Base-by-base conservation (phyloP, 306 rosid genomes). In the cucumber (Cucumis sativus) region DNA sequence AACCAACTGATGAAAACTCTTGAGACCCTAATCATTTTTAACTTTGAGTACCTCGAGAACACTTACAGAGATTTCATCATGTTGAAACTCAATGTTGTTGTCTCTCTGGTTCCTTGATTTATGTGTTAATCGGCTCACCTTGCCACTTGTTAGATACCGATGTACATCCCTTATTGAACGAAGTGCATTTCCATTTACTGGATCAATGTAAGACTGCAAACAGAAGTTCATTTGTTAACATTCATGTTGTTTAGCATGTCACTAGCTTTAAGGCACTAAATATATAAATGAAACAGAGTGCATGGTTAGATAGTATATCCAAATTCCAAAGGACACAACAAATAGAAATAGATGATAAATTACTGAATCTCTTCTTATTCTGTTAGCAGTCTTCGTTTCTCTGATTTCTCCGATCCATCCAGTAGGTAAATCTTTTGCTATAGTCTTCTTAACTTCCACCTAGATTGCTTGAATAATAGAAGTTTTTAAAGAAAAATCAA, bases 171-270 rank as follows among this genome's bases (percentile, higher is more conserved):
- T 85, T 76, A 84, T 52, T 8, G 97, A 88, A 76, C 88, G 86
- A 80, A 89, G 86, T 25, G 74, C 79, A 75, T 79, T 85, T 15
- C 90, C 89, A 83, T 83, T 88, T 56, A 79, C 66, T 79, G 97
- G 97, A 84, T 88, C 91, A 72, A 77, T 89, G 84, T 91, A 89
- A 59, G 55, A 83, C 95, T 91, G 90, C 84, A 79, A 40, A 76
- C 30, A 81, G n/a, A 70, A 70, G 77, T 55, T 47, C 65, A 57
- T 51, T 37, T 9, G 21, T 70, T 35, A 78, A 58, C 78, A 79
- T 67, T 67, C 60, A 18, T 9, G 33, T 16, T 49, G 25, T n/a
- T 41, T 33, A 11, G 57, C 11, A 73, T 52, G 47, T 18, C 63
- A 33, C 63, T 9, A 33, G 11, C 28, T 73, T 33, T 17, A 17